Conservation (phyloP, 75 land plant species). For the Selaginella tamariscina region DNA sequence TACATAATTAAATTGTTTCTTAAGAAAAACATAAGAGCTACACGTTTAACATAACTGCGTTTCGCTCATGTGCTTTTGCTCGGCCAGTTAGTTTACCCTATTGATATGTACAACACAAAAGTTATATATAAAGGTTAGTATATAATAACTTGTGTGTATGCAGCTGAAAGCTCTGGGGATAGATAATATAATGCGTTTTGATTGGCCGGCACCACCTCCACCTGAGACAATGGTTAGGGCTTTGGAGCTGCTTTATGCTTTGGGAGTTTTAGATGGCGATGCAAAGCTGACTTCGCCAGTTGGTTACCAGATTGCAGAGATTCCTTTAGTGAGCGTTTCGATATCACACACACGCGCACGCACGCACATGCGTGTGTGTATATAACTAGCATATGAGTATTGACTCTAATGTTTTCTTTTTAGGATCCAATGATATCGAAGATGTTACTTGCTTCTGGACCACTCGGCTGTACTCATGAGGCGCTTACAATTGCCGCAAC, state of each 20-base stretch:
- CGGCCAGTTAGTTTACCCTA: too few relatives aligned
- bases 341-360: neutral
- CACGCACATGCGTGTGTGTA: neutral
- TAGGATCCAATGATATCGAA: conserved; percentile 88
- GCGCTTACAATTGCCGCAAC: conserved; percentile 67
- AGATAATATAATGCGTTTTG: conserved; percentile 86
- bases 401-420: neutral
- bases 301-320: conserved; percentile 91
- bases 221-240: conserved; percentile 88
- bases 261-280: conserved; percentile 67
- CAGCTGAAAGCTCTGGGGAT: conserved; percentile 90
- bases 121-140: neutral
- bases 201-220: conserved; percentile 87
- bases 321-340: conserved; percentile 45
- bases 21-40: too few relatives aligned
- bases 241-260: conserved; percentile 77
- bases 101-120: too few relatives aligned
- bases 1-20: too few relatives aligned
- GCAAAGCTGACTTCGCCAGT: conserved; percentile 84
- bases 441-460: conserved; percentile 52
- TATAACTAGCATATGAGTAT: neutral
- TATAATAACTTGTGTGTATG: neutral
- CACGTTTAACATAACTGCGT: too few relatives aligned
- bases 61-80: too few relatives aligned
- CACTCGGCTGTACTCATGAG: conserved; percentile 67